Evolutionary conservation across 371 early-diverging fungal species (phyloP), one percentile per base, ranked within the genome.

Genomic region (Chytridiales sp.): DNA sequence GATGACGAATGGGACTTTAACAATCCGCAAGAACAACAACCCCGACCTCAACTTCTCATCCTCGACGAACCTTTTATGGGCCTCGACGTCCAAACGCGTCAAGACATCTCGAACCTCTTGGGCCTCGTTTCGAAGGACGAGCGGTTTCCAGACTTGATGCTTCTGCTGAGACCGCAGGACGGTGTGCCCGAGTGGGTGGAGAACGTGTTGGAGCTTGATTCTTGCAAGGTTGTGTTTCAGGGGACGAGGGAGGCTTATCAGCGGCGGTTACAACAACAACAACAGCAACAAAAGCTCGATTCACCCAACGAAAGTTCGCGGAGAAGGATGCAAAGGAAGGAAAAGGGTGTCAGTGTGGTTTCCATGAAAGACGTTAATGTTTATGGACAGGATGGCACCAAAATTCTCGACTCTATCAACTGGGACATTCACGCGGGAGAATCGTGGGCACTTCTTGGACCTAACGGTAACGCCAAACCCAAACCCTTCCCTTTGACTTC

Each of bases 1-100:
- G 32, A 70, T 85, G 30, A 56, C 81, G 13, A 83, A 85, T 62
- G 83, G 82, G 66, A 83, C 85, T 1, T 75, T 85, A 19, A 84
- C n/a, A n/a, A n/a, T n/a, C n/a, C 44, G 41, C 27, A 26, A 27
- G 4, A 8, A 13, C 22, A n/a, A 8, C 11, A 19, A 29, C 48
- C 30, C 4, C 15, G 48, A 19, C 9, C 4, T 4, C 30, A 9
- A 38, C 21, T 24, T 47, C 41, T 35, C 22, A 27, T 42, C 6
- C 15, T 40, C 1, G 24, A 29, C 3, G 38, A 30, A 41, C 39
- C 3, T 15, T 38, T 50, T 80, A 81, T 83, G 81, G 85, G 85
- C 0, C 60, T 85, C 35, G 85, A 85, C 71, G 76, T 75, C 1
- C 61, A 67, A 6, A 78, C 80, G 51, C 78, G 85, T 9, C 21